Base-by-base conservation (phyloP, 148 eudicot species). In the Camellia sinensis region DNA sequence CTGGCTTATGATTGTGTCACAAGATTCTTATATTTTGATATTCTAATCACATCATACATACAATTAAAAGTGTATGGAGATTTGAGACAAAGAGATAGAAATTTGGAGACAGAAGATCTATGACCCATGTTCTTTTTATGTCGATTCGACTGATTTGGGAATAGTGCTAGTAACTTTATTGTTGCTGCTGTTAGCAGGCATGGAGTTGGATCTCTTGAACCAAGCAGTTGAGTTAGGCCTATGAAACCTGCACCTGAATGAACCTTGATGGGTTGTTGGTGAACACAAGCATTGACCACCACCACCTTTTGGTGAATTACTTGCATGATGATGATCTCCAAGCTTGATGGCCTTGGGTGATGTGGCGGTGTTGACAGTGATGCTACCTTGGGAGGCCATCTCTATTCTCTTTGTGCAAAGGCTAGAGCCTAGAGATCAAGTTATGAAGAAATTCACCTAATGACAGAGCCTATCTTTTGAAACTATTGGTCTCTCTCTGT, bases 211-310 rank as follows among this genome's bases (percentile, higher is more conserved):
- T 44, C 82, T 73, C 66, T 80, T 54, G 82, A 63, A 80, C 82
- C 73, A 53, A 22, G 65, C 66, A 74, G 65, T 1, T 13, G 82
- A 46, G 6, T 18, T 66, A 9, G 82, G 59, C 63, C 82, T 65
- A 4, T 80, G 82, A 56, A 80, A 66, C 71, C 82, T 73, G 82
- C 82, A 80, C 82, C 82, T 80, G 65, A 80, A 80, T 13, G 82
- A 80, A 48, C 82, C 82, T 74, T 80, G 78, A 29, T 80, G 82
- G 57, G 82, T 80, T 56, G 82, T 80, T 54, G 82, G 82, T 74
- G 82, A 80, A 60, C 82, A 80, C 54, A 80, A 56, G 70, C 82
- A 80, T 40, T 74, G 78, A 54, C 66, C 73, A 66, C 59, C 80
- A 29, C 66, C 73, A 66, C 59, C 80, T 29, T 29, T 29, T 29